These are phyloP conservation scores for Leccinum incarnatum DNA, from an alignment of 768 basidiomycete genomes.

Conservation along the genomic window DNA sequence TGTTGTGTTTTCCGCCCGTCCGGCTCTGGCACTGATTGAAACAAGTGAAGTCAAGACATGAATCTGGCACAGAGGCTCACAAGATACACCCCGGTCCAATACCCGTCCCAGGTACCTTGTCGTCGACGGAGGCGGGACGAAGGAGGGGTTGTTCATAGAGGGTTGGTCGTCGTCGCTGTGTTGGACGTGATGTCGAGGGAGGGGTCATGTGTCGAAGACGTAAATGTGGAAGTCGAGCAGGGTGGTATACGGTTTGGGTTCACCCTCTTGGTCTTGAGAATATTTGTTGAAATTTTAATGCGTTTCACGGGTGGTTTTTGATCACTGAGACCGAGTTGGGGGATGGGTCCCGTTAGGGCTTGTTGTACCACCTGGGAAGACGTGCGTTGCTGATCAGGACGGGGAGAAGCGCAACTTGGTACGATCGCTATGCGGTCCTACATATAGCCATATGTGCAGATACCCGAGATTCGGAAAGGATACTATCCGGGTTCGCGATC, in stretches of 20 bases:
- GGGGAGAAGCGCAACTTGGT: not conserved
- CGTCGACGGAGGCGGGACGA: slow-evolving; percentile 33
- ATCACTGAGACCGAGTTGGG: slow-evolving; percentile 11
- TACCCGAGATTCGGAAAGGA: too few species aligned
- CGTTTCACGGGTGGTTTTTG: not conserved
- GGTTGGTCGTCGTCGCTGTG: slow-evolving; percentile 11
- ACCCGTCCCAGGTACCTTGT: slow-evolving; percentile 58
- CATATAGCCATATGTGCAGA: too few species aligned
- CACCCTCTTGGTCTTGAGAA: not conserved
- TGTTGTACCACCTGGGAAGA: slow-evolving; percentile 70
- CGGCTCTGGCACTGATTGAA: slow-evolving; percentile 34
- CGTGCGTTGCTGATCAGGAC: not conserved
- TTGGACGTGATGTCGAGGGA: slow-evolving; percentile 42
- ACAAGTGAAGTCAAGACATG: slow-evolving; percentile 1
- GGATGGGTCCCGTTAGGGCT: slow-evolving; percentile 36
- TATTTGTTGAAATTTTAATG: not conserved
- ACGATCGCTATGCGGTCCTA: too few species aligned
- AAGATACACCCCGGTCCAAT: slow-evolving; percentile 77
- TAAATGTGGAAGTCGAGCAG: slow-evolving; percentile 71
- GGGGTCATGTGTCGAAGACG: slow-evolving; percentile 64
- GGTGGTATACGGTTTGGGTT: slow-evolving; percentile 46
- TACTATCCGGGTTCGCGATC: too few species aligned
- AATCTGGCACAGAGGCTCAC: slow-evolving; percentile 38
- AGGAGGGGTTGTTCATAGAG: slow-evolving; percentile 16
- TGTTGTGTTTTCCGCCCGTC: slow-evolving; percentile 13